Base-by-base conservation (phyloP, 192 early-diverging fungal genomes). In the Entrophospora sp. region DNA sequence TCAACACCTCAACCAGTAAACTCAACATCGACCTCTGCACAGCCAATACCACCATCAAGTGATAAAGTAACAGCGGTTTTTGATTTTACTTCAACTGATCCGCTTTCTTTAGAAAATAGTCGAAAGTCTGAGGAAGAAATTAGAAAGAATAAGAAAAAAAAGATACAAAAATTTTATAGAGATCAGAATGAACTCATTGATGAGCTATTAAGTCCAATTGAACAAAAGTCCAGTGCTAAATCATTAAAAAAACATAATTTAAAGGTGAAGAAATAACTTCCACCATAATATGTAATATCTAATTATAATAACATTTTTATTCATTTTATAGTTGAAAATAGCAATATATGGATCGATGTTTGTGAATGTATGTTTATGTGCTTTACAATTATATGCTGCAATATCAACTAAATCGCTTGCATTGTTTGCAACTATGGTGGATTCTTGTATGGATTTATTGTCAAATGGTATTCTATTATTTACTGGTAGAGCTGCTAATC, bases 121-220 rank as follows among this genome's bases (percentile, higher is more conserved):
- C 74, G 77, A 56, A 75, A 76, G 48, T 73, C 79, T 9, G 77
- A 80, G 51, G 78, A 80, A 2, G 79, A 84, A 42, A 78, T 84
- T 4, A 49, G 48, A 13, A 68, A 73, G 4, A 79, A 71, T 0
- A 46, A 66, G 2, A 77, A 77, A 32, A 74, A 80, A 56, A n/a
- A n/a, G n/a, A 68, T 89, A n/a, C 76, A 73, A 35, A 71, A 77
- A 24, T 95, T 92, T 65, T 95, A 95, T 72, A 67, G 85, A 52
- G 69, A 78, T 34, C 93, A 95, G 67, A 93, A 95, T 67, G 83
- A 89, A 45, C 77, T 87, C 40, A 94, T 94, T 69, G 78, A 89
- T 49, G 77, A 81, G 49, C 82, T 91, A 40, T 71, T 94, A 34
- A 73, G 77, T 7, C 82, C 88, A 22, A 63, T 74, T 24, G 71